Evolutionary conservation across 257 asterid species (phyloP).

Genomic region (Agastache rugosa): DNA sequence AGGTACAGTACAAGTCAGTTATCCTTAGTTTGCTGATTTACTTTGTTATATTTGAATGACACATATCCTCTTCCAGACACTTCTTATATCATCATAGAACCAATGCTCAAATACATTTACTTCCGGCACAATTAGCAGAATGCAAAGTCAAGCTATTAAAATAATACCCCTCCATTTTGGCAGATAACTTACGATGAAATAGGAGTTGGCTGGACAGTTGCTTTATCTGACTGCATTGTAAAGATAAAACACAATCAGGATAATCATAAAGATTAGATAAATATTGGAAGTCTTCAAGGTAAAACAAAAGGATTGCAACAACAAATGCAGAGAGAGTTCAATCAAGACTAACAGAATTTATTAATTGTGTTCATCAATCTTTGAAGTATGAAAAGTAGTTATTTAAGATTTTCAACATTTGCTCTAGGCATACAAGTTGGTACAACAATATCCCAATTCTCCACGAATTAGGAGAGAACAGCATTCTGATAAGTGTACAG

Average conservation of each 20-base stretch:
- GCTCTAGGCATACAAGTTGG: not conserved
- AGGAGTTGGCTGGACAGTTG: constrained; percentile 78
- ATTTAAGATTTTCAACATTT: not conserved
- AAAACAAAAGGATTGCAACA: not conserved
- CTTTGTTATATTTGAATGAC: constrained; percentile 3
- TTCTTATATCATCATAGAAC: constrained; percentile 14
- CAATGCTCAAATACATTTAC: constrained; percentile 6
- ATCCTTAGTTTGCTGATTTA: not conserved
- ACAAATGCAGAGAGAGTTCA: constrained; percentile 17
- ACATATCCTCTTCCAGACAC: constrained; percentile 15
- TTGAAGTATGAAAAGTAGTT: constrained; percentile 27
- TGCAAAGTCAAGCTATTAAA: constrained; percentile 6
- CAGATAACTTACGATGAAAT: constrained; percentile 70
- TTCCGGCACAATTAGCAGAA: constrained; percentile 11
- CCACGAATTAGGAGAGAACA: not conserved
- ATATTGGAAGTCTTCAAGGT: not conserved
- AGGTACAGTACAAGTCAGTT: not conserved
- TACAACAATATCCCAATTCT: not conserved
- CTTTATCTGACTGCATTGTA: constrained; percentile 75
- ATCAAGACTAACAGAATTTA: constrained; percentile 16
- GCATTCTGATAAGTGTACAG: no score
- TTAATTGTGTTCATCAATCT: not conserved
- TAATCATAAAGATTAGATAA: not conserved
- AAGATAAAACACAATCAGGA: constrained; percentile 34
- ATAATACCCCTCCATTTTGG: constrained; percentile 14